Conservation (phyloP, 108 stramenopile species). For the Nitzschia palea region DNA sequence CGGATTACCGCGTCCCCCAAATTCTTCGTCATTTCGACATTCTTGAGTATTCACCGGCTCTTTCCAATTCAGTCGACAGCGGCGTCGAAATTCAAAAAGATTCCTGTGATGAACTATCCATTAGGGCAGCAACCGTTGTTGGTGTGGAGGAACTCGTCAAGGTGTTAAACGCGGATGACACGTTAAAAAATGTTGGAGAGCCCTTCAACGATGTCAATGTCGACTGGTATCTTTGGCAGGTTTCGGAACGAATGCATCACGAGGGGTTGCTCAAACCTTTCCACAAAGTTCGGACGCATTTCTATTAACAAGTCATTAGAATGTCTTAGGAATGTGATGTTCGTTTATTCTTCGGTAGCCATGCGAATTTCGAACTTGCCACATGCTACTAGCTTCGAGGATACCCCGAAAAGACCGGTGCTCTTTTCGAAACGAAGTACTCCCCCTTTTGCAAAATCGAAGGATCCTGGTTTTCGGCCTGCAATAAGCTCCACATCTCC, state of each 20-base stretch:
- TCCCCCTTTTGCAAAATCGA: slow-evolving; percentile 49
- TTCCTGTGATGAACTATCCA: slow-evolving; percentile 79
- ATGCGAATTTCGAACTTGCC: slow-evolving; percentile 53
- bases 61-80: slow-evolving; percentile 62
- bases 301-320: slow-evolving; percentile 46
- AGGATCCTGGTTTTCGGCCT: slow-evolving; percentile 46
- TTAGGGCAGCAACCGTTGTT: slow-evolving; percentile 87
- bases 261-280: slow-evolving; percentile 58
- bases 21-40: slow-evolving; percentile 71
- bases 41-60: slow-evolving; percentile 57
- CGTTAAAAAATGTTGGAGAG: not conserved
- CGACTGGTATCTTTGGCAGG: slow-evolving; percentile 90
- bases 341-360: too few relatives aligned
- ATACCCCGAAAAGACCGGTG: slow-evolving; percentile 68
- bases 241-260: slow-evolving; percentile 71
- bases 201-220: slow-evolving; percentile 74
- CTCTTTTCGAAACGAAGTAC: slow-evolving; percentile 70
- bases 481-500: slow-evolving; percentile 55
- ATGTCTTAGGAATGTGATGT: not conserved
- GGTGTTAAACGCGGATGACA: slow-evolving; percentile 35
- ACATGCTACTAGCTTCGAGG: slow-evolving; percentile 61
- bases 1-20: slow-evolving; percentile 94
- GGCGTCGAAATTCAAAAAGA: slow-evolving; percentile 45
- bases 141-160: slow-evolving; percentile 81
- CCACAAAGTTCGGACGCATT: slow-evolving; percentile 77